Evolutionary conservation across 2,329 filamentous ascomycete genomes (phyloP).

Genomic region (Cladorrhinum sp.): DNA sequence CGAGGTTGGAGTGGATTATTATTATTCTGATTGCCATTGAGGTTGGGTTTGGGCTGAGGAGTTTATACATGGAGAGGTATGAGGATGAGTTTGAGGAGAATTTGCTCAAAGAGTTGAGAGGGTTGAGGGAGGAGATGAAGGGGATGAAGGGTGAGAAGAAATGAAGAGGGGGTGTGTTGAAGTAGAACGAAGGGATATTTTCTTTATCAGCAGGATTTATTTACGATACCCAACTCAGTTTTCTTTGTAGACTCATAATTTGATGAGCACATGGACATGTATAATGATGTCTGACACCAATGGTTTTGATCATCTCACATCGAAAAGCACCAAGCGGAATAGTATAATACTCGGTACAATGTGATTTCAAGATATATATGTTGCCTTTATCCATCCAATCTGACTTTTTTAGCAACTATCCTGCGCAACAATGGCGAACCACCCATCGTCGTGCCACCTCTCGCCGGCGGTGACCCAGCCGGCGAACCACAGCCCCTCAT

Average conservation of each 20-base stretch:
- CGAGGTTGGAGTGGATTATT: constrained; percentile 91
- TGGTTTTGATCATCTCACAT: no score
- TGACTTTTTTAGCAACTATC: no score
- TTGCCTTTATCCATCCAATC: no score
- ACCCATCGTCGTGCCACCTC: no score
- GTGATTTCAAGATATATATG: no score
- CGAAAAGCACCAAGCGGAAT: no score
- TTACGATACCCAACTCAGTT: constrained; percentile 25
- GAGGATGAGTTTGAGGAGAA: constrained; percentile 26
- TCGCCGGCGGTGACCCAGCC: no score
- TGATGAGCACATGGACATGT: background rate
- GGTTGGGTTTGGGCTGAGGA: constrained; percentile 79
- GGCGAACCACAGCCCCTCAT: no score
- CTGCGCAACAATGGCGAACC: no score
- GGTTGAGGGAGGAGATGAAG: constrained; percentile 17
- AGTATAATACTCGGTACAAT: no score
- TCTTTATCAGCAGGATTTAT: background rate
- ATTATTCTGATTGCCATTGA: constrained; percentile 91
- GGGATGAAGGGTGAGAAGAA: constrained; percentile 4
- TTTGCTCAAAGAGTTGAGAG: constrained; percentile 20
- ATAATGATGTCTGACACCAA: no score
- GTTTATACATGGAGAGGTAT: constrained; percentile 60
- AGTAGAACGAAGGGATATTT: background rate
- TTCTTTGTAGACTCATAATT: no score
- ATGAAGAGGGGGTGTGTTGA: constrained; percentile 2